These are phyloP conservation scores for Pelargonium citronellum DNA, from an alignment of 441 rosid species.

Conservation along the genomic window DNA sequence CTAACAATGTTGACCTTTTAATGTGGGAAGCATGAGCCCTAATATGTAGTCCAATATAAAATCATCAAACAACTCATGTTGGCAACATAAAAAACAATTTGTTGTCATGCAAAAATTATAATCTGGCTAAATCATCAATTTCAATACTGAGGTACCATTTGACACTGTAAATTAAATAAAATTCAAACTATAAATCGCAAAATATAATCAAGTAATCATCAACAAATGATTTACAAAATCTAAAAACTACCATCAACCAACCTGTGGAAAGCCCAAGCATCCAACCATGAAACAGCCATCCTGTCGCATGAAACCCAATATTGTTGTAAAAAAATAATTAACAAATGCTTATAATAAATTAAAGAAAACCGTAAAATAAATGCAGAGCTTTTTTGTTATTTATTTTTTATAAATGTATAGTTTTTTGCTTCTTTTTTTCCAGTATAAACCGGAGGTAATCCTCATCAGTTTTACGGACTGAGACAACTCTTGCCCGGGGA, in stretches of 20 bases:
- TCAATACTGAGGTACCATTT: background rate
- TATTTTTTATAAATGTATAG: too few species aligned
- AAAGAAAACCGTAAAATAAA: background rate
- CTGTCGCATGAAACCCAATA: conserved; percentile 34
- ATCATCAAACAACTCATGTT: background rate
- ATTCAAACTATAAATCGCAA: background rate
- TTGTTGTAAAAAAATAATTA: conserved; percentile 17
- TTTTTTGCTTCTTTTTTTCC: too few species aligned
- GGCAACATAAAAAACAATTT: background rate
- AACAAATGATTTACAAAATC: background rate
- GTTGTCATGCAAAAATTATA: background rate
- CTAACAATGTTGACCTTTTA: too few species aligned
- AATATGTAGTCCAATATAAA: too few species aligned
- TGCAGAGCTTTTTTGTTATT: background rate
- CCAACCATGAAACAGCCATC: conserved; percentile 96
- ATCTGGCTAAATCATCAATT: conserved; percentile 3
- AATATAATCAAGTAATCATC: background rate
- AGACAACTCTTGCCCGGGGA: too few species aligned
- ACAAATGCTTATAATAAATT: conserved; percentile 6
- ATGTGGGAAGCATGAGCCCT: too few species aligned
- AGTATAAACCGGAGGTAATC: too few species aligned
- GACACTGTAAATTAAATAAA: background rate
- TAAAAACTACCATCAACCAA: conserved; percentile 22
- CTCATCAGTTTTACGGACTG: too few species aligned
- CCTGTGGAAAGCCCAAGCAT: conserved; percentile 86